Evolutionary conservation across 169 alveolate species (phyloP), one percentile per base, ranked within the genome.

Genomic region (Plasmodium sp.): DNA sequence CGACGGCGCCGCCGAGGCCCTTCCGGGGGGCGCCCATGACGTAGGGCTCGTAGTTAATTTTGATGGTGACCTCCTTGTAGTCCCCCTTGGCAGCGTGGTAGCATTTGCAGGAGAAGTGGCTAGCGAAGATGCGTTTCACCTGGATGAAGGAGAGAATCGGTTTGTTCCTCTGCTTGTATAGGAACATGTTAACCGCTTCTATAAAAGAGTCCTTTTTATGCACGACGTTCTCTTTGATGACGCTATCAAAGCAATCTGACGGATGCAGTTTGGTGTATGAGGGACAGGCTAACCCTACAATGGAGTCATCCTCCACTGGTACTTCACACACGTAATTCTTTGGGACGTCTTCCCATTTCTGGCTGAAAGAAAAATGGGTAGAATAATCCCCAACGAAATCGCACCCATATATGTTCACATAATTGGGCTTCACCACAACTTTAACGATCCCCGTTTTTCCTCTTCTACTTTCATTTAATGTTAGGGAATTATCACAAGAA

Each of bases 261-360:
- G 94, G 94, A 39, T 80, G 77, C 18, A 90, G 12, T 48, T 79
- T 90, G 31, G 94, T 81, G 31, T 80, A 33, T 27, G 51, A 22
- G 39, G 94, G 94, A 27, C 94, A 90, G 3, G 94, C 94, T 9
- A 90, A 2, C n/a, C 94, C 94, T 0, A 90, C 34, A 6, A 90
- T 43, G n/a, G 83, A 31, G 45, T 90, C 94, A 67, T 90, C 91
- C 45, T 90, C 91, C 10, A 67, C 75, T 58, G 58, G 81, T 41
- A 90, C 83, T 80, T 90, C 83, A 18, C 94, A 90, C 18, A 81
- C 54, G 72, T 80, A 90, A 62, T 54, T 67, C n/a, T 67, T 58
- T n/a, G 72, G 34, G n/a, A 90, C 14, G 4, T 62, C 22, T 27
- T 90, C 45, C 94, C 94, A 90, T 34, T 33, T 90, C n/a, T 36